Base-by-base conservation (phyloP, 1,284 basidiomycete species). In the Leccinum huronense region DNA sequence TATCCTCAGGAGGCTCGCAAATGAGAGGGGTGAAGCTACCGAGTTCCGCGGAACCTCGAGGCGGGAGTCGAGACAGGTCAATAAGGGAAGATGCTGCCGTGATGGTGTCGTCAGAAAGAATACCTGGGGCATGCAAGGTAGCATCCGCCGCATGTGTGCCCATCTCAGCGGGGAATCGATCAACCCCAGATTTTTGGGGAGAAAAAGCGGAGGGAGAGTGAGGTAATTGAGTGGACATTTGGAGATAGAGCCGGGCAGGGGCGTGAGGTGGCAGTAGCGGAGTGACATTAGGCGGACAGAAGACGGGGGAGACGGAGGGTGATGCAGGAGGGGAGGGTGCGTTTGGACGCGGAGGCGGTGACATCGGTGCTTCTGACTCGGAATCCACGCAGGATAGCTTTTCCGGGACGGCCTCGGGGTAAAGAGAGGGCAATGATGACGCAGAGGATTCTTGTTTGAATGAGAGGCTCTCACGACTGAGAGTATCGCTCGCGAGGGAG, bases 1-100 rank as follows among this genome's bases (percentile, higher is more conserved):
- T 68, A 59, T 75, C 73, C 58, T 73, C 74, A 59, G 74, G 72
- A 60, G 72, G 70, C 61, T 73, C 73, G 62, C 74, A 73, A 60
- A 73, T 69, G 45, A 73, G 58, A 57, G 72, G 71, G 36, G 61
- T 66, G 66, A 75, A 73, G 13, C 36, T 66, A 27, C 74, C 68
- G 73, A 66, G 63, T 72, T 65, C 70, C 73, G 68, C 70, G 71
- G 72, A 57, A 48, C 64, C 66, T 65, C 59, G 69, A 63, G 64
- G 65, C 30, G 65, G 23, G 16, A 59, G 62, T 64, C 59, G 65
- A 63, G 66, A 63, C 57, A 51, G 23, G n/a, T 58, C 62, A 40
- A 42, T 65, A 14, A 68, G 59, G 60, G 58, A 66, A 62, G 73
- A 54, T 6, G 14, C 6, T 72, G 67, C 71, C 69, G 71, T 72